These are phyloP conservation scores for Pseudogymnoascus sp. DNA, from an alignment of 2,329 filamentous ascomycete genomes.

Conservation along the genomic window DNA sequence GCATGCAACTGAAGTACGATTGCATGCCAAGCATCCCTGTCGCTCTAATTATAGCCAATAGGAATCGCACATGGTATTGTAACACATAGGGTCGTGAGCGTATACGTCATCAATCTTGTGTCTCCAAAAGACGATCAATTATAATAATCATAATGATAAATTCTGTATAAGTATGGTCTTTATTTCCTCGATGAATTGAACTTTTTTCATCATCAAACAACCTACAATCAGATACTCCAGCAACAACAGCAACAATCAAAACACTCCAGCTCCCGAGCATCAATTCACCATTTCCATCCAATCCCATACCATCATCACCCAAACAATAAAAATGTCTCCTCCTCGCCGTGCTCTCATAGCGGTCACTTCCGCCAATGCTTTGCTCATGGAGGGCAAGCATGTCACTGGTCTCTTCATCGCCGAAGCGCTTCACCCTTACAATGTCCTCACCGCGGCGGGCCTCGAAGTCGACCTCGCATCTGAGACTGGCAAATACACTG, in stretches of 20 bases:
- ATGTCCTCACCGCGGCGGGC: constrained; percentile 38
- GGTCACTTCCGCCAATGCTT: constrained; percentile 37
- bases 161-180: background rate
- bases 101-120: background rate
- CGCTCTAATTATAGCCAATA: background rate
- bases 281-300: background rate
- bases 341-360: constrained; percentile 37
- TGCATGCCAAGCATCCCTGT: background rate
- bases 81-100: background rate
- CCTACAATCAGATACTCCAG: background rate
- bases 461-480: constrained; percentile 43
- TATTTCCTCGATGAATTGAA: background rate
- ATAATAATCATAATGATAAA: background rate
- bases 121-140: background rate
- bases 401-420: constrained; percentile 40
- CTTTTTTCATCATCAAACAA: background rate
- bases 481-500: constrained; percentile 38
- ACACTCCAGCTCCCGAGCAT: background rate
- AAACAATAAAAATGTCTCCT: constrained; percentile 25
- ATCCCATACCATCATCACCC: background rate
- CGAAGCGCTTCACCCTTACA: constrained; percentile 43
- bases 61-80: background rate
- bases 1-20: background rate
- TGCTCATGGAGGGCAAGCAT: constrained; percentile 35
- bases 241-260: background rate